Evolutionary conservation across 2,329 filamentous ascomycete genomes (phyloP).

Genomic region (Bipolaris oryzae): DNA sequence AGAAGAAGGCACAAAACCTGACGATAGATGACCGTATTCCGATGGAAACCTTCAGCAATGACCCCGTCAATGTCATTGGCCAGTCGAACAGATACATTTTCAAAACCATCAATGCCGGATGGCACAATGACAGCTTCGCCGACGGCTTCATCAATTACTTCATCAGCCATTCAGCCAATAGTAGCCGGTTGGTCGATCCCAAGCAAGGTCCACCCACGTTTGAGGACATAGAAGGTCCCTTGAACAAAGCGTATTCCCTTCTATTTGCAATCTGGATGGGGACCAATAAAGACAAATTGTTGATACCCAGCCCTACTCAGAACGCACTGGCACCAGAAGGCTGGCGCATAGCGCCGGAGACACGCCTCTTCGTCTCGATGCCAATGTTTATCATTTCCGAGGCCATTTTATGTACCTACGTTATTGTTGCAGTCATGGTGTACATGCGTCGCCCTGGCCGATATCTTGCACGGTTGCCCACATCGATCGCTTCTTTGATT

Average conservation of each 20-base stretch:
- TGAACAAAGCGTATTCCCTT: slow-evolving; percentile 43
- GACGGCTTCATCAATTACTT: slow-evolving; percentile 58
- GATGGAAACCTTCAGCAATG: slow-evolving; percentile 29
- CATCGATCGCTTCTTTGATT: slow-evolving; percentile 56
- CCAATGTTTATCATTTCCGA: slow-evolving; percentile 56
- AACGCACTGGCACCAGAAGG: slow-evolving; percentile 15
- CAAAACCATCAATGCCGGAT: slow-evolving; percentile 23
- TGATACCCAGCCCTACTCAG: slow-evolving; percentile 30
- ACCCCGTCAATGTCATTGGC: slow-evolving; percentile 26
- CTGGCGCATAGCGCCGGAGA: slow-evolving; percentile 33
- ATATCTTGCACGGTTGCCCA: slow-evolving; percentile 60
- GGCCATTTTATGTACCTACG: slow-evolving; percentile 53
- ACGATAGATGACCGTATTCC: not conserved
- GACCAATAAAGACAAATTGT: slow-evolving; percentile 49
- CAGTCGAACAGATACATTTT: slow-evolving; percentile 37
- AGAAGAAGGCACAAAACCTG: slow-evolving; percentile 3
- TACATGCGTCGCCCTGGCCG: slow-evolving; percentile 52
- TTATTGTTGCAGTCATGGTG: slow-evolving; percentile 51
- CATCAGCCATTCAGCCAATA: slow-evolving; percentile 40
- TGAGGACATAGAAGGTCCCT: slow-evolving; percentile 19
- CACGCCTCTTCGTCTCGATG: slow-evolving; percentile 57
- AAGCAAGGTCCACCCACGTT: slow-evolving; percentile 40
- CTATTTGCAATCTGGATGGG: slow-evolving; percentile 55
- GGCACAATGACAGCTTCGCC: slow-evolving; percentile 57
- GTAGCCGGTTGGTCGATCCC: slow-evolving; percentile 47